Base-by-base conservation (phyloP, 495 filamentous ascomycete species). In the Chaetomidium leptoderma region DNA sequence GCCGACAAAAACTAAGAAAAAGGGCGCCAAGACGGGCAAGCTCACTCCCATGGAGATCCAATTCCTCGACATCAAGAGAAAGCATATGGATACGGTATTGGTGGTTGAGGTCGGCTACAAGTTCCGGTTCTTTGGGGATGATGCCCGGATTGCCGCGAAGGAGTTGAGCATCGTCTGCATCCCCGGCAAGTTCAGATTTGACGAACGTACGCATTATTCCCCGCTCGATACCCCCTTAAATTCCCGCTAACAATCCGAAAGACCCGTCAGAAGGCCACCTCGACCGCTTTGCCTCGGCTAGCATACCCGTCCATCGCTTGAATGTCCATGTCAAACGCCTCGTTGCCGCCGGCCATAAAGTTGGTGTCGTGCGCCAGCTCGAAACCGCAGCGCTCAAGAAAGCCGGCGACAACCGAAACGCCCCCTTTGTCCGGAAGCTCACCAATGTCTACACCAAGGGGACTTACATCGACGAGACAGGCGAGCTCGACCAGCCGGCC, bases 341-440 rank as follows among this genome's bases (percentile, higher is more conserved):
- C 1, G 88, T 99, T 14, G 83, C 86, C 3, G 91, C 93, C 1
- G 93, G 93, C 5, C 86, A 97, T 68, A 99, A 99, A 67, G 92
- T 99, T 45, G 93, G 93, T 14, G 86, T 99, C 9, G 93, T 99
- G 1, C 80, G 95, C 19, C 93, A 99, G 72, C 76, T 96, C n/a
- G 93, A 99, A 72, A 99, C 93, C 0, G 93, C 93, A n/a, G 93
- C 93, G 0, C 75, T 99, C 56, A 99, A 99, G 68, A 95, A 95
- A 35, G 93, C 85, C 8, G 95, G 93, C 6, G 91, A 97, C 70
- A 99, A 99, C 69, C 82, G 89, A 54, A 97, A 96, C 67, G 83
- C 89, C 1, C 91, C 93, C 0, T 99, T 99, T 63, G 84, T 87
- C 17, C 86, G 93, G 39, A 93, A 95, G 64, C 82, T 99, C 62